Evolutionary conservation across 345 rosid species (phyloP), one percentile per base, ranked within the genome.

Genomic region (Nasturtium officinale): DNA sequence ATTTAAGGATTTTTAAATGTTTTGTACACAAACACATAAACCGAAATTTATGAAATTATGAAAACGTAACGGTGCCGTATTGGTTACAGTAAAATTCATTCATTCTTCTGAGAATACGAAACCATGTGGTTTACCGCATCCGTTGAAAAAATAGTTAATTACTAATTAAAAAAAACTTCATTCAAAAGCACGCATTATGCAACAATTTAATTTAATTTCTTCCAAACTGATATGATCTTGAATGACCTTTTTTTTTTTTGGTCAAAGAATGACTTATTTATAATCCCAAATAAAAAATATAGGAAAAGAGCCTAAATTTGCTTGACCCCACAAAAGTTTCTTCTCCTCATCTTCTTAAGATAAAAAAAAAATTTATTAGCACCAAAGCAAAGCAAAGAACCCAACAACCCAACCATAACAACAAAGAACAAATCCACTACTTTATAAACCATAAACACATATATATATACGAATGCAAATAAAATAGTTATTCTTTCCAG

Each of bases 331-430:
- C 58, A 55, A 46, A 47, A 64, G 64, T 30, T 40, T 48, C 4
- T 66, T 67, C 58, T 46, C n/a, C 26, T 73, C 77, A 23, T 25
- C 45, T 20, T 52, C 63, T 20, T 5, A 33, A 56, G 50, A 65
- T 65, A 23, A 7, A 5, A 46, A 26, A 40, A 3, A 18, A 64
- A 20, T 56, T 64, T 18, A 40, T 70, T 63, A 70, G 48, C 50
- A 21, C 61, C 64, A 71, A 77, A 71, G 68, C 73, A 45, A 77
- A 77, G 80, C 63, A 77, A 65, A 71, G 80, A 77, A 77, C 77
- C 80, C 48, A 77, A 65, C 80, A 71, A 71, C 76, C 76, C 76
- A 77, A 77, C 65, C 56, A 77, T 42, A 59, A 51, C 48, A 65
- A 77, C 76, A 77, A 71, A 21, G 76, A 71, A 71, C 67, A 71